phyloP scores from a whole-genome alignment of 2,329 filamentous ascomycete species.

The Ophiognomonia clavigignenti-juglandacearum region DNA sequence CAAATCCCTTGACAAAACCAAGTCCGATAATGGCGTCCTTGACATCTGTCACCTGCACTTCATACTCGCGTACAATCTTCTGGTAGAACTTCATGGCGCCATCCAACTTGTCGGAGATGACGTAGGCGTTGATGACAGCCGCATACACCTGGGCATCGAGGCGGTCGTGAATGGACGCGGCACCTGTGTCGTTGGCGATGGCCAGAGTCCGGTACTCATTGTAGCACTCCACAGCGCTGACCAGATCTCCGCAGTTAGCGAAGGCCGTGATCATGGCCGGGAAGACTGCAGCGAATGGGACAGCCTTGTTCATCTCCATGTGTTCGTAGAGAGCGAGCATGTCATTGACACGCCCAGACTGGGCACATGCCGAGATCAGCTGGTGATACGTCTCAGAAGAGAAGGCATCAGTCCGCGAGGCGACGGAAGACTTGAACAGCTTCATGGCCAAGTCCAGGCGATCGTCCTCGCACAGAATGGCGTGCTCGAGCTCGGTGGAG shows the following conservation, averaged over 20 bases:
- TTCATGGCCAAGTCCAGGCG: conserved; percentile 80
- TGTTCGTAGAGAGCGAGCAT: conserved; percentile 91
- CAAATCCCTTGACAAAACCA: conserved; percentile 74
- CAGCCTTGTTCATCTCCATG: conserved; percentile 74
- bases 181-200: conserved; percentile 75
- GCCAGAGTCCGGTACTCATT: conserved; percentile 89
- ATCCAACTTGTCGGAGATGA: conserved; percentile 72
- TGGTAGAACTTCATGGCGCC: conserved; percentile 82
- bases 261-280: conserved; percentile 95
- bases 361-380: conserved; percentile 82
- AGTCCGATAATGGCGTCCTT: conserved; percentile 66
- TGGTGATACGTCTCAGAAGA: conserved; percentile 79
- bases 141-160: conserved; percentile 84
- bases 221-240: conserved; percentile 89
- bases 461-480: conserved; percentile 82
- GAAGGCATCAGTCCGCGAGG: conserved; percentile 59
- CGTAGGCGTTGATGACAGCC: conserved; percentile 84
- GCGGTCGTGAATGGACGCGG: conserved; percentile 62
- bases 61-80: conserved; percentile 65
- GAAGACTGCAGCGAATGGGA: conserved; percentile 77
- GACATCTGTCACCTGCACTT: conserved; percentile 54
- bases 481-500: conserved; percentile 81
- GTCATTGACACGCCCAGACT: conserved; percentile 72
- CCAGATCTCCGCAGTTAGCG: conserved; percentile 71
- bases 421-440: conserved; percentile 73